Conservation (phyloP, 2,329 filamentous ascomycete species). For the Fusarium acutatum region DNA sequence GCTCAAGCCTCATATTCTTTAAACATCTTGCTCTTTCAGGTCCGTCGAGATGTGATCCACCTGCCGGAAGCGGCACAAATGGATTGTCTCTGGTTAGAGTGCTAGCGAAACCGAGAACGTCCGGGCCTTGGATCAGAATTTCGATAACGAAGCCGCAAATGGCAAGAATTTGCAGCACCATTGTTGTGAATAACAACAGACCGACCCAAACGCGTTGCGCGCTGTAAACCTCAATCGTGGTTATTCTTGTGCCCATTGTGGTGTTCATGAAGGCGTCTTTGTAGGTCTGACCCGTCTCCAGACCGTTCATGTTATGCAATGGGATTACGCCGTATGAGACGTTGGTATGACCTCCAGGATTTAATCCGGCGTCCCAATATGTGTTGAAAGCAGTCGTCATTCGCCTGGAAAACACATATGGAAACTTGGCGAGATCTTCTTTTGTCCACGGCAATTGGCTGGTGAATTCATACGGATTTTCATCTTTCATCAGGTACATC, state of each 20-base stretch:
- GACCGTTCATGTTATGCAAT: not conserved
- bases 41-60: not conserved
- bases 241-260: not conserved
- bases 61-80: not conserved
- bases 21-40: not conserved
- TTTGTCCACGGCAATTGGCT: not conserved
- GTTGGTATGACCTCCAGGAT: not conserved
- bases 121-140: not conserved
- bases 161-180: not conserved
- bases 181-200: not conserved
- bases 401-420: not conserved
- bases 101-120: not conserved
- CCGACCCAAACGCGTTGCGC: not conserved
- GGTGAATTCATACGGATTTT: not conserved
- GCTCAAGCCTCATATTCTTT: not conserved
- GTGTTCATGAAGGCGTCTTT: not conserved
- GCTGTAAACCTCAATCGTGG: not conserved
- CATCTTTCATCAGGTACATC: not conserved
- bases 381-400: not conserved
- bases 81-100: not conserved
- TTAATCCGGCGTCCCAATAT: not conserved
- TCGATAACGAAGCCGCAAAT: not conserved
- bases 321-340: not conserved
- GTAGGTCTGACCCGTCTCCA: not conserved
- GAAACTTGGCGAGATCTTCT: not conserved